Percentiles rank a stretch among this genome's conserved stretches.
phyloP scores from a whole-genome alignment of 2,329 filamentous ascomycete genomes.

The Ophiostoma tasmaniense region DNA sequence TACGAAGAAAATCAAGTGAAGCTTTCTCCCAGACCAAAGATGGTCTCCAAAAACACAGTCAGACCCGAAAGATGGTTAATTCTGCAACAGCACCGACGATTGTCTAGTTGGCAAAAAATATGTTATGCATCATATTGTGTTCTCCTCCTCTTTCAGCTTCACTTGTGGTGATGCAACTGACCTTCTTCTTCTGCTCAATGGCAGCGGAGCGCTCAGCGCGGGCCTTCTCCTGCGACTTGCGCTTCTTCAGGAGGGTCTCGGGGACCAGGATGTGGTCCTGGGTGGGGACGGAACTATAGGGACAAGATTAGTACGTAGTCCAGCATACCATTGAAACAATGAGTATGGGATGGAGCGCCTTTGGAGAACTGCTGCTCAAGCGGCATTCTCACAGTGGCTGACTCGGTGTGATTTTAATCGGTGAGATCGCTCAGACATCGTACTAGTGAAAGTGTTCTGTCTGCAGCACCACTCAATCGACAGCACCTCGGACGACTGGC shows the following conservation, averaged over 20 bases:
- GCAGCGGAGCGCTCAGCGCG: conserved; percentile 78
- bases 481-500: conserved; percentile 55
- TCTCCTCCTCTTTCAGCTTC: conserved; percentile 30
- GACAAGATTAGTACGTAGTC: conserved; percentile 70
- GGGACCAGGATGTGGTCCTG: conserved; percentile 94
- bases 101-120: conserved; percentile 76
- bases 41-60: conserved; percentile 38
- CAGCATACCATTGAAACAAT: conserved; percentile 53
- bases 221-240: conserved; percentile 99
- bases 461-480: conserved; percentile 52
- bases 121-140: conserved; percentile 76
- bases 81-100: conserved; percentile 92
- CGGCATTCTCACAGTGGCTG: conserved; percentile 85
- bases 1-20: neutral
- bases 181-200: conserved; percentile 81
- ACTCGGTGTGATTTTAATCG: conserved; percentile 79
- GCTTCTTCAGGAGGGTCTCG: conserved; percentile 99
- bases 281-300: conserved; percentile 80
- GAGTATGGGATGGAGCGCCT: conserved; percentile 54
- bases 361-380: conserved; percentile 87
- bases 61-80: conserved; percentile 99
- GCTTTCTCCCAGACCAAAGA: neutral
- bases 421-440: conserved; percentile 45
- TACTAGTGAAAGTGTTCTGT: neutral
- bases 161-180: conserved; percentile 35